Conservation (phyloP, 352 stramenopile species). For the Globisporangium nagaii region DNA sequence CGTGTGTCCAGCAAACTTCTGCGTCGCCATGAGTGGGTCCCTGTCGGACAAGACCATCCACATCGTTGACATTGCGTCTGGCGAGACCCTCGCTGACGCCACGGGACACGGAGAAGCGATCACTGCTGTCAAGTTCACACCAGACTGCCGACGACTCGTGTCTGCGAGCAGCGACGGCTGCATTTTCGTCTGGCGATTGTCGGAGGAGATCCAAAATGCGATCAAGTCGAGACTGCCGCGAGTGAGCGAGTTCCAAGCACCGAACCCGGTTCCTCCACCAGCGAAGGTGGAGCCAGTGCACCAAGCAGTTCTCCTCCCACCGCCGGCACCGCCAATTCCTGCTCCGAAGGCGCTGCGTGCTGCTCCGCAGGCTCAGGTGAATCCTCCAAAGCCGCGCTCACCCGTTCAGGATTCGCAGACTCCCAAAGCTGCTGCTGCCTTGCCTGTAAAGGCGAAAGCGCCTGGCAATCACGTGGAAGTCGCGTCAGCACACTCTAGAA, state of each 20-base stretch:
- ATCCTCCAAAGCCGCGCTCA: background rate
- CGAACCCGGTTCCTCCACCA: conserved; percentile 21
- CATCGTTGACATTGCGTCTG: conserved; percentile 77
- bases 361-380: background rate
- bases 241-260: conserved; percentile 21
- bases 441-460: background rate
- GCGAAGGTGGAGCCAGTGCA: conserved; percentile 3
- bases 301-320: conserved; percentile 20
- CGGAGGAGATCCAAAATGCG: conserved; percentile 60
- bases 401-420: background rate
- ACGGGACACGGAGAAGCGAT: conserved; percentile 82
- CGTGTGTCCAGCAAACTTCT: conserved; percentile 59
- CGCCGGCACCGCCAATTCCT: conserved; percentile 17
- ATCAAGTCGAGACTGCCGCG: conserved; percentile 56
- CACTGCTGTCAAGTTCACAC: conserved; percentile 78
- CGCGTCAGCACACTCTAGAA: conserved; percentile 1
- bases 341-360: conserved; percentile 1
- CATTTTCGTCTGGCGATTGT: conserved; percentile 86
- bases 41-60: conserved; percentile 81
- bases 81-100: conserved; percentile 69
- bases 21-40: conserved; percentile 78
- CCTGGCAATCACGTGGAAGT: background rate
- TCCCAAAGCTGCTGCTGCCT: background rate
- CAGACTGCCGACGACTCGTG: conserved; percentile 82
- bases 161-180: conserved; percentile 80